phyloP scores from a whole-genome alignment of 129 eudicot species.

The Heracleum sosnowskyi region DNA sequence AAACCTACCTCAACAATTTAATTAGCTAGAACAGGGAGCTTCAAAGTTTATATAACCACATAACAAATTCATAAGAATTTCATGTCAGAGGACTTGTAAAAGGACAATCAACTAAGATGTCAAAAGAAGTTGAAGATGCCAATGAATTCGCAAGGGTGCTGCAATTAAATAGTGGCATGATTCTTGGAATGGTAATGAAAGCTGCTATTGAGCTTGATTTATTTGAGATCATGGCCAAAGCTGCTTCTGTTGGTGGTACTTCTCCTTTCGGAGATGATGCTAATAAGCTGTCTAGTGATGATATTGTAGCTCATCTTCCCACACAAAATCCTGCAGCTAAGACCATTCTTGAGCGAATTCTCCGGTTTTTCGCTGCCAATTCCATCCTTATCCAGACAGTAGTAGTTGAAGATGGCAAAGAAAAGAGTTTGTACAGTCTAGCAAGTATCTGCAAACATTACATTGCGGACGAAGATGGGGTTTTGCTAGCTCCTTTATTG shows the following conservation, averaged over 20 bases:
- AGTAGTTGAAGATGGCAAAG: constrained; percentile 12
- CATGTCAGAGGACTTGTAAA: too few relatives aligned
- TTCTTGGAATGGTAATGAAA: constrained; percentile 15
- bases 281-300: not conserved
- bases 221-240: constrained; percentile 21
- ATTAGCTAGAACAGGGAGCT: too few relatives aligned
- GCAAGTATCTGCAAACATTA: constrained; percentile 19
- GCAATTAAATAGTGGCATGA: not conserved
- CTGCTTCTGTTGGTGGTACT: too few relatives aligned
- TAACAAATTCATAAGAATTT: too few relatives aligned
- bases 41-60: too few relatives aligned
- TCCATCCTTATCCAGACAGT: constrained; percentile 15
- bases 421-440: constrained; percentile 18
- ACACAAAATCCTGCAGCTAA: constrained; percentile 25
- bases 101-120: too few relatives aligned
- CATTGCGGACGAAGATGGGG: constrained; percentile 24
- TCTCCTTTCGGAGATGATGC: not conserved
- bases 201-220: constrained; percentile 26
- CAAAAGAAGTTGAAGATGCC: not conserved
- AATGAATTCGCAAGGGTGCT: not conserved
- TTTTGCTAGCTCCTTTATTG: constrained; percentile 20
- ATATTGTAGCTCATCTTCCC: constrained; percentile 15
- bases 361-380: constrained; percentile 20
- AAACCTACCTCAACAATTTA: too few relatives aligned
- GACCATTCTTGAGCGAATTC: constrained; percentile 29